Conservation (phyloP, 371 early-diverging fungal genomes). For the Syncephalastrum monosporum region DNA sequence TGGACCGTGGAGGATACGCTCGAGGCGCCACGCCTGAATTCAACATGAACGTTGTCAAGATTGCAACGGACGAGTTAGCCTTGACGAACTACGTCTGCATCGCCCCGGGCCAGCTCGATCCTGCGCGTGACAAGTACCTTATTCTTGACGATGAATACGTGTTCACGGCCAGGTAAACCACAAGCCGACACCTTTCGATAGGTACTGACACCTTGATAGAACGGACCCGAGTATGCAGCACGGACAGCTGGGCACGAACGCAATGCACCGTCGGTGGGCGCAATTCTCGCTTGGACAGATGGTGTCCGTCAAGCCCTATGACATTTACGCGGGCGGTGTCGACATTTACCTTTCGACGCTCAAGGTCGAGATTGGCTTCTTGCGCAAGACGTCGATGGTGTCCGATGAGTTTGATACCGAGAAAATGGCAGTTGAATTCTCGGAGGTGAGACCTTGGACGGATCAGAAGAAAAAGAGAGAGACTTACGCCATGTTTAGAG, state of each 20-base stretch:
- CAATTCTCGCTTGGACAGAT: constrained; percentile 78
- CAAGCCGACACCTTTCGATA: background rate
- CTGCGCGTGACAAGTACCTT: constrained; percentile 61
- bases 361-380: constrained; percentile 70
- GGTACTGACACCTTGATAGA: constrained; percentile 26
- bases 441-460: constrained; percentile 39
- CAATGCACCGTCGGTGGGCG: constrained; percentile 88
- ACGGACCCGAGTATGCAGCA: constrained; percentile 52
- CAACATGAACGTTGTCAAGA: constrained; percentile 29
- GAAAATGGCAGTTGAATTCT: constrained; percentile 70
- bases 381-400: constrained; percentile 53
- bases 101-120: constrained; percentile 73
- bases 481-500: constrained; percentile 18
- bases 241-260: constrained; percentile 75
- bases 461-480: background rate
- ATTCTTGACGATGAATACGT: constrained; percentile 74
- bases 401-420: constrained; percentile 69
- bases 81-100: constrained; percentile 78
- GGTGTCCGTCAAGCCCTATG: constrained; percentile 75
- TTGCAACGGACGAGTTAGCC: constrained; percentile 68
- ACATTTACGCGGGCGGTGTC: constrained; percentile 59
- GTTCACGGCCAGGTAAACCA: constrained; percentile 73
- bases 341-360: constrained; percentile 70
- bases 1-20: background rate
- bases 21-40: background rate